Evolutionary conservation across 2,329 filamentous ascomycete genomes (phyloP).

Genomic region (Fusarium brevicatenulatum): DNA sequence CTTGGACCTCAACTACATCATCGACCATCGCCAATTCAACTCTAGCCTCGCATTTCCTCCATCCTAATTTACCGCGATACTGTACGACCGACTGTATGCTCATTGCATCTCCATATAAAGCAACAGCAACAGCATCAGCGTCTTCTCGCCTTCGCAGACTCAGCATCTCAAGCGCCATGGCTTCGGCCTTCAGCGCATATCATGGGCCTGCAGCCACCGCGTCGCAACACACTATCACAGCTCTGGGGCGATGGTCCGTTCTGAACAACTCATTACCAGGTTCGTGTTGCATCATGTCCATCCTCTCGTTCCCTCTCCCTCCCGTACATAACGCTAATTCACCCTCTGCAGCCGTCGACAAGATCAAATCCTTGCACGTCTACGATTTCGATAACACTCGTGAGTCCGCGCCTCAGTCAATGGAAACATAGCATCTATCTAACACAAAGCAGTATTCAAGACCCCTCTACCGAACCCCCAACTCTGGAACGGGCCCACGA

Average conservation of each 20-base stretch:
- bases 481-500: slow-evolving; percentile 82
- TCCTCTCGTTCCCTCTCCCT: neutral
- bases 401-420: slow-evolving; percentile 54
- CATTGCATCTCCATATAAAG: neutral
- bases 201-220: slow-evolving; percentile 47
- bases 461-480: slow-evolving; percentile 90
- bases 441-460: slow-evolving; percentile 74
- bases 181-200: slow-evolving; percentile 53
- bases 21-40: slow-evolving; percentile 11
- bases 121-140: neutral
- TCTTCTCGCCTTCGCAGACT: slow-evolving; percentile 36
- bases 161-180: slow-evolving; percentile 50
- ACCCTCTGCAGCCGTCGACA: slow-evolving; percentile 61
- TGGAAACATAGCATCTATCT: neutral
- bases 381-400: slow-evolving; percentile 99
- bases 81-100: slow-evolving; percentile 37
- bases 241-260: slow-evolving; percentile 86
- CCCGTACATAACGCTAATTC: slow-evolving; percentile 25
- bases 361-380: slow-evolving; percentile 84
- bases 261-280: slow-evolving; percentile 76
- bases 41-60: neutral
- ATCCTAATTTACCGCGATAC: neutral
- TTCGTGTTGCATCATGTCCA: slow-evolving; percentile 49
- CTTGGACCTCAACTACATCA: slow-evolving; percentile 35
- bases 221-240: slow-evolving; percentile 70